Percentiles rank a stretch among this genome's conserved stretches.
Conservation (phyloP, 2,329 filamentous ascomycete species). For the Corniculantispora saksenae region DNA sequence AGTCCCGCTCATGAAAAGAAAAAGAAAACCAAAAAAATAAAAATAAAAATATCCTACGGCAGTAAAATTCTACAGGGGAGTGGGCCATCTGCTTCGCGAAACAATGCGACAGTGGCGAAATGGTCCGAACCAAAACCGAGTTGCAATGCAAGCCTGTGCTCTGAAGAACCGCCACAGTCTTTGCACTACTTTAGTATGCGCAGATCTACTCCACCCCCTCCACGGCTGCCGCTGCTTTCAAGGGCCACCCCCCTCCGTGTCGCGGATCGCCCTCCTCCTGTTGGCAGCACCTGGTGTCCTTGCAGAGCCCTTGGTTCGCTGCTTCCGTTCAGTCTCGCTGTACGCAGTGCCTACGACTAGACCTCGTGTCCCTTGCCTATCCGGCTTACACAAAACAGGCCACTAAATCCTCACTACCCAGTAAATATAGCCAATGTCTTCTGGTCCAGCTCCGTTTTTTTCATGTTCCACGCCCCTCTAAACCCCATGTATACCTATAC, state of each 20-base stretch:
- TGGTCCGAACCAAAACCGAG: background rate
- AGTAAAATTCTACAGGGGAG: background rate
- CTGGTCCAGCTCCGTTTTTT: background rate
- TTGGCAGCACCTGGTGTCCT: background rate
- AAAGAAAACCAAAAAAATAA: background rate
- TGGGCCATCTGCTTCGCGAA: background rate
- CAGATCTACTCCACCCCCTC: constrained; percentile 4
- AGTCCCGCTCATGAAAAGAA: background rate
- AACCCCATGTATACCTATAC: background rate
- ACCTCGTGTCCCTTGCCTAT: background rate
- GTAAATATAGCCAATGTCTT: background rate
- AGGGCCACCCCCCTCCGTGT: constrained; percentile 2
- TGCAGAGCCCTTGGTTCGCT: background rate
- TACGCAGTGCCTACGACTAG: background rate
- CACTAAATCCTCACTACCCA: background rate
- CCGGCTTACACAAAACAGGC: background rate
- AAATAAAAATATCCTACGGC: background rate
- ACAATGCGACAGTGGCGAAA: background rate
- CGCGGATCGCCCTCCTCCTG: background rate
- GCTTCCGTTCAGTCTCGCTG: background rate
- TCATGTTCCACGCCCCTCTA: constrained; percentile 4
- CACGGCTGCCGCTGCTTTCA: background rate
- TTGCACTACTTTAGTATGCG: background rate
- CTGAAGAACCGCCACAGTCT: too few species aligned
- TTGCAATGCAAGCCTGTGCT: too few species aligned